Percentiles rank a stretch among this genome's conserved stretches.
phyloP scores from a whole-genome alignment of 2,329 filamentous ascomycete genomes.

The Stachybotrys elegans region DNA sequence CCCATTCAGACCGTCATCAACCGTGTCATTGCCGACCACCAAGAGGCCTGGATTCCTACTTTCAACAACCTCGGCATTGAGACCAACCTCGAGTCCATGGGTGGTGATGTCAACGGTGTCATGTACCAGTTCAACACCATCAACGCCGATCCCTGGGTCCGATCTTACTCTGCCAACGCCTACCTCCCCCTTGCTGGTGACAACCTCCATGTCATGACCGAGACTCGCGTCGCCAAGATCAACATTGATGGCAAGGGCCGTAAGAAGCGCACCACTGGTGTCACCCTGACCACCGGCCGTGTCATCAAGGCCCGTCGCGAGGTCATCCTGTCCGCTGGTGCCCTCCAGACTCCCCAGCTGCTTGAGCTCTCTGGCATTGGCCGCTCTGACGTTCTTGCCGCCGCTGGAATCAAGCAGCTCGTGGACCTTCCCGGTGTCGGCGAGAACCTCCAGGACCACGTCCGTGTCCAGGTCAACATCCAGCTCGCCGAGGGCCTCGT shows the following conservation, averaged over 20 bases:
- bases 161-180: slow-evolving; percentile 22
- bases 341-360: not conserved
- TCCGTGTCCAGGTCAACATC: slow-evolving; percentile 1
- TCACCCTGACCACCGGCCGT: slow-evolving; percentile 7
- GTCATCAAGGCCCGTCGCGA: not conserved
- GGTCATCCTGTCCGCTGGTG: not conserved
- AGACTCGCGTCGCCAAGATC: slow-evolving; percentile 15
- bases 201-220: slow-evolving; percentile 27
- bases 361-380: slow-evolving; percentile 3
- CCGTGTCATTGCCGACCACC: slow-evolving; percentile 32
- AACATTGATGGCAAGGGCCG: slow-evolving; percentile 2
- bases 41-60: slow-evolving; percentile 41
- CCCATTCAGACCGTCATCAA: slow-evolving; percentile 19
- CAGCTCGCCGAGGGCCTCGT: not conserved
- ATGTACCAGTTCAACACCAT: slow-evolving; percentile 4
- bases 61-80: slow-evolving; percentile 37
- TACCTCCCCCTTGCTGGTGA: slow-evolving; percentile 35
- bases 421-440: not conserved
- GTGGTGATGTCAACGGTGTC: slow-evolving; percentile 2
- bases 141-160: not conserved
- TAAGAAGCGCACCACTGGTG: slow-evolving; percentile 13
- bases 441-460: slow-evolving; percentile 3
- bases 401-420: slow-evolving; percentile 1
- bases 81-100: slow-evolving; percentile 17
- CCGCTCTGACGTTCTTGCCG: not conserved